phyloP scores from a whole-genome alignment of 1,284 basidiomycete genomes.

The Hypsizygus ulmarius region DNA sequence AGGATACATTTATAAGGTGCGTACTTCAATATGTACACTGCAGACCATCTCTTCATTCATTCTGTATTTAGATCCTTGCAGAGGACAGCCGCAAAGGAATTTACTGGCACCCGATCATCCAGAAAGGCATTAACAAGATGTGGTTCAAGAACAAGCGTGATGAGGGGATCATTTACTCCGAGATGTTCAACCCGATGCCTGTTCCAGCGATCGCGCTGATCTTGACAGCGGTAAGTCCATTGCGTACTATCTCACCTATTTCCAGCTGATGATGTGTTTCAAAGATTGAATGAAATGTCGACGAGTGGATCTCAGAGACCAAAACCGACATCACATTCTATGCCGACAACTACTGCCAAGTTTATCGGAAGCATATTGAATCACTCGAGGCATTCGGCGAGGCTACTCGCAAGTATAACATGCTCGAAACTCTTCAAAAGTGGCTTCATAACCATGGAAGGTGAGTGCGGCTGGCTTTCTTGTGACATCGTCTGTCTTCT shows the following conservation, averaged over 20 bases:
- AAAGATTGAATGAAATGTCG: conserved; percentile 21
- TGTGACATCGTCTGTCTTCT: too few species aligned
- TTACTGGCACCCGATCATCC: conserved; percentile 17
- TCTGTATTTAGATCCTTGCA: not conserved
- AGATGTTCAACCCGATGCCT: conserved; percentile 18
- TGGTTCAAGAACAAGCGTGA: conserved; percentile 20
- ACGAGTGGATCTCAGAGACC: conserved; percentile 18
- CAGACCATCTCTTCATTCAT: not conserved
- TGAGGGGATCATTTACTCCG: conserved; percentile 17
- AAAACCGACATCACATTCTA: conserved; percentile 14
- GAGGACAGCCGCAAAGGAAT: too few species aligned
- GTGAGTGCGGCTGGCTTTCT: too few species aligned
- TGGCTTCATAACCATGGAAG: too few species aligned
- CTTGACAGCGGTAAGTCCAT: conserved; percentile 16
- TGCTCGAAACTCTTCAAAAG: too few species aligned
- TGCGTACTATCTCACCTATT: not conserved
- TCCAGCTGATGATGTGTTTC: not conserved
- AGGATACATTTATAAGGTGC: conserved; percentile 19
- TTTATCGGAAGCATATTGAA: too few species aligned
- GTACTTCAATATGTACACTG: too few species aligned
- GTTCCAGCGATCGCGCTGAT: conserved; percentile 14
- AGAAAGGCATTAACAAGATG: conserved; percentile 17
- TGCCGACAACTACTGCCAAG: conserved; percentile 6
- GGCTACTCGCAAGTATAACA: too few species aligned
- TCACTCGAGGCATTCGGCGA: too few species aligned